Percentiles rank a stretch among this genome's conserved stretches.
Evolutionary conservation across 768 basidiomycete genomes (phyloP).

Genomic region (Agaricus sinodeliciosus): DNA sequence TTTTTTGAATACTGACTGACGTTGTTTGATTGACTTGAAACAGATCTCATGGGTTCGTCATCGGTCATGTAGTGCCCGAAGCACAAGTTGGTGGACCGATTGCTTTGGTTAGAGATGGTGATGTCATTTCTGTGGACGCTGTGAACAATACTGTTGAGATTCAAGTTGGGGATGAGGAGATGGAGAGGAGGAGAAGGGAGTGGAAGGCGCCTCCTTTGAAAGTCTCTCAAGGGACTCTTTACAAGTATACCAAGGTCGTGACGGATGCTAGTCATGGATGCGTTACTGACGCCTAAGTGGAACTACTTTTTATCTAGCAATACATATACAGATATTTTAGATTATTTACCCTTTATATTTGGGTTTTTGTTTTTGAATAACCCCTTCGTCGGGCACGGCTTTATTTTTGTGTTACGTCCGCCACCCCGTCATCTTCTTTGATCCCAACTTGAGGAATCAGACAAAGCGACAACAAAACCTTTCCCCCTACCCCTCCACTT

Average conservation of each 20-base stretch:
- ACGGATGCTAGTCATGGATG: slow-evolving; percentile 91
- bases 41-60: slow-evolving; percentile 94
- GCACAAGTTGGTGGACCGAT: slow-evolving; percentile 93
- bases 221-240: slow-evolving; percentile 73
- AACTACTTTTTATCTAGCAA: no score
- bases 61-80: slow-evolving; percentile 96
- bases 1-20: not conserved
- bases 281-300: slow-evolving; percentile 67
- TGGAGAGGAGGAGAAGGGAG: slow-evolving; percentile 57
- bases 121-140: slow-evolving; percentile 84
- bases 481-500: no score
- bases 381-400: no score
- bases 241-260: slow-evolving; percentile 86
- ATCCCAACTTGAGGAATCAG: no score
- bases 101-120: slow-evolving; percentile 84
- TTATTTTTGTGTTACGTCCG: no score
- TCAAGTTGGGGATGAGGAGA: slow-evolving; percentile 70
- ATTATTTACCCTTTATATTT: no score
- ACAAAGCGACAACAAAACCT: no score
- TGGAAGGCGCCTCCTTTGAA: slow-evolving; percentile 89
- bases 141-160: slow-evolving; percentile 79
- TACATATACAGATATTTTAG: no score
- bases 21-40: not conserved
- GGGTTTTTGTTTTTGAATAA: no score
- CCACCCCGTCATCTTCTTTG: no score